Evolutionary conservation across 768 basidiomycete genomes (phyloP).

Genomic region (Mycena latifolia): DNA sequence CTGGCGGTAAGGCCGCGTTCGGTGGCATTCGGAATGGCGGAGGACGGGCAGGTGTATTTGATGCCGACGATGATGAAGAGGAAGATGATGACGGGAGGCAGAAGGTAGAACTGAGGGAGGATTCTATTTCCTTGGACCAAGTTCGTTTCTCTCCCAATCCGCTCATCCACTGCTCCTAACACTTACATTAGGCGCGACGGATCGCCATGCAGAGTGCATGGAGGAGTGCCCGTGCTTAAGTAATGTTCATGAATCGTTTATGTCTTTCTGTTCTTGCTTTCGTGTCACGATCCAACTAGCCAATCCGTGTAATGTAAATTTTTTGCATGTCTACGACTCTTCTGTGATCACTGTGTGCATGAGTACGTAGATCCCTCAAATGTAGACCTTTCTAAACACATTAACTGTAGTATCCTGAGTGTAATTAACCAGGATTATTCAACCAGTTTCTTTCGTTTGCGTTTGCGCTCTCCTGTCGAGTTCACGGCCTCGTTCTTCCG

Average conservation of each 20-base stretch:
- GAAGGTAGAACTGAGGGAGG: constrained; percentile 82
- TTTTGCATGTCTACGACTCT: constrained; percentile 21
- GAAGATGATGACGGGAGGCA: constrained; percentile 74
- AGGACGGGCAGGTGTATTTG: constrained; percentile 47
- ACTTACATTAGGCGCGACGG: constrained; percentile 70
- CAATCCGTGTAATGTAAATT: constrained; percentile 29
- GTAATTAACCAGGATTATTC: constrained; percentile 12
- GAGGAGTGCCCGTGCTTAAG: constrained; percentile 74
- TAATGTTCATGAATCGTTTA: constrained; percentile 5
- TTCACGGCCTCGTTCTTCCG: constrained; percentile 18
- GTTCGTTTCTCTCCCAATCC: constrained; percentile 53
- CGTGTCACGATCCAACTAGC: constrained; percentile 9
- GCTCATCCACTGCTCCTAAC: constrained; percentile 23
- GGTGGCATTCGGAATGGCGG: constrained; percentile 73
- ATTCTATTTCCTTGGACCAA: constrained; percentile 94
- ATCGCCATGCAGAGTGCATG: constrained; percentile 94
- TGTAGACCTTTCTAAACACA: background rate
- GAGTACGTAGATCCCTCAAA: background rate
- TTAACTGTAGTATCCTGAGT: constrained; percentile 23
- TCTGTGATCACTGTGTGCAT: constrained; percentile 8
- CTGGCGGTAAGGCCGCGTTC: constrained; percentile 87
- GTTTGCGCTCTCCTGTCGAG: background rate
- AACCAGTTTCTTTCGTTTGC: constrained; percentile 17
- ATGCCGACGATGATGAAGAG: constrained; percentile 89
- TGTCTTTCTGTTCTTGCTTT: constrained; percentile 23